Conservation (phyloP, 2,329 filamentous ascomycete genomes). For the Leptographium wingfieldii region DNA sequence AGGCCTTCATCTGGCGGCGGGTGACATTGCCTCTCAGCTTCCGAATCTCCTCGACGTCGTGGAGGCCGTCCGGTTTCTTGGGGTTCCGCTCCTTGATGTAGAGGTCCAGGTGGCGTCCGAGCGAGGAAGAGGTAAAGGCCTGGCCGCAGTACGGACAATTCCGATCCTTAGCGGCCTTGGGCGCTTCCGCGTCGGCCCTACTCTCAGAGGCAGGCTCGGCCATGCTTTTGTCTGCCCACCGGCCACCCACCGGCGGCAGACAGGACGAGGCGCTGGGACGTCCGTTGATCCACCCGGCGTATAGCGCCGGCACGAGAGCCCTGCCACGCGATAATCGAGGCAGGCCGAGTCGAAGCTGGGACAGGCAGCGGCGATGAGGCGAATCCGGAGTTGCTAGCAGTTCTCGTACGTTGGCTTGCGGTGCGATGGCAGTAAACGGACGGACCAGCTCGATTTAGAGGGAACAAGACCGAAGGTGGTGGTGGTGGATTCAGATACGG, state of each 20-base stretch:
- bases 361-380: not conserved
- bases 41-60: conserved; percentile 80
- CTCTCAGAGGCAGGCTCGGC: conserved; percentile 3
- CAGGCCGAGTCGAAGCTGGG: not conserved
- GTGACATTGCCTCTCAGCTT: conserved; percentile 78
- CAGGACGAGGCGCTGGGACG: not conserved
- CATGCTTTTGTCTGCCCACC: not conserved
- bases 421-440: not conserved
- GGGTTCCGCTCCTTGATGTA: conserved; percentile 93
- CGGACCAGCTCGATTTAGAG: not conserved
- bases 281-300: not conserved
- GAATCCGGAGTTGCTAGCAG: not conserved
- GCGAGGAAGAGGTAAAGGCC: conserved; percentile 82
- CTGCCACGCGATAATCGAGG: not conserved
- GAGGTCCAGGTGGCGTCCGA: conserved; percentile 85
- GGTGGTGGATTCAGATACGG: not conserved
- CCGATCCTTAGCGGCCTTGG: conserved; percentile 63
- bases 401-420: not conserved
- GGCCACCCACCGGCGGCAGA: not conserved
- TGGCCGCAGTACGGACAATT: conserved; percentile 80
- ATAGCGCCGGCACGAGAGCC: not conserved
- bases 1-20: conserved; percentile 63
- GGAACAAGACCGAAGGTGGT: not conserved
- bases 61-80: conserved; percentile 72
- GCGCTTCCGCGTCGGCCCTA: conserved; percentile 22